These are phyloP conservation scores for Suhomyces terraborum DNA, from an alignment of 1,139 yeast species.

Conservation along the genomic window DNA sequence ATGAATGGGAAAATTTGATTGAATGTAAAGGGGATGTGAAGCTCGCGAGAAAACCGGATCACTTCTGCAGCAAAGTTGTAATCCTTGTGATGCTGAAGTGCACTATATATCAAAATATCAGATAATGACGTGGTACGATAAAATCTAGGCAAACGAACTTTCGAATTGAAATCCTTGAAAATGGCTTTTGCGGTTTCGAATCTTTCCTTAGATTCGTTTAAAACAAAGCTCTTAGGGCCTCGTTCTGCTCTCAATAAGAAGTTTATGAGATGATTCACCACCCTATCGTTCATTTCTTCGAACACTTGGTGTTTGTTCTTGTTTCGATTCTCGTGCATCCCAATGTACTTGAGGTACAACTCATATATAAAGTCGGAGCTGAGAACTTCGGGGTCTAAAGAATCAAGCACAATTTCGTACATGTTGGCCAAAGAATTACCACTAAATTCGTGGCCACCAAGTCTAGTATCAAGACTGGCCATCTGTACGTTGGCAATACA, in stretches of 20 bases:
- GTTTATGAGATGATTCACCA: constrained; percentile 33
- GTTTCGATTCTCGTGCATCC: background rate
- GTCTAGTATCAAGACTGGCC: constrained; percentile 36
- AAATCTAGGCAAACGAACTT: constrained; percentile 17
- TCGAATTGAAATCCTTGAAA: constrained; percentile 25
- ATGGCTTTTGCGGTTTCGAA: constrained; percentile 36
- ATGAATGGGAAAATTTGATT: constrained; percentile 47
- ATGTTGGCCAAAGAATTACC: constrained; percentile 28
- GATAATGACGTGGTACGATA: constrained; percentile 27
- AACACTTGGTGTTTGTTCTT: background rate
- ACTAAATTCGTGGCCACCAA: constrained; percentile 29
- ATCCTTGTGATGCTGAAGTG: constrained; percentile 36
- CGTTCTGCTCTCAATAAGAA: constrained; percentile 31
- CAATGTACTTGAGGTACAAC: constrained; percentile 27
- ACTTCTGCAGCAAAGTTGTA: constrained; percentile 37
- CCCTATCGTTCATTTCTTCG: constrained; percentile 25
- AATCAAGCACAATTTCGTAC: constrained; percentile 29
- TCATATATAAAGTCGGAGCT: constrained; percentile 23
- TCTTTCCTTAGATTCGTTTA: constrained; percentile 22
- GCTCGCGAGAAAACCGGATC: constrained; percentile 28
- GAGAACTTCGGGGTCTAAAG: constrained; percentile 17
- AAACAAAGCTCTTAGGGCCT: constrained; percentile 21
- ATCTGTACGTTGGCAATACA: constrained; percentile 19
- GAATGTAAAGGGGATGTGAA: constrained; percentile 39
- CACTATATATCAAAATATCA: constrained; percentile 35